Evolutionary conservation across 2,329 filamentous ascomycete genomes (phyloP).

Genomic region (Phialophora macrospora): DNA sequence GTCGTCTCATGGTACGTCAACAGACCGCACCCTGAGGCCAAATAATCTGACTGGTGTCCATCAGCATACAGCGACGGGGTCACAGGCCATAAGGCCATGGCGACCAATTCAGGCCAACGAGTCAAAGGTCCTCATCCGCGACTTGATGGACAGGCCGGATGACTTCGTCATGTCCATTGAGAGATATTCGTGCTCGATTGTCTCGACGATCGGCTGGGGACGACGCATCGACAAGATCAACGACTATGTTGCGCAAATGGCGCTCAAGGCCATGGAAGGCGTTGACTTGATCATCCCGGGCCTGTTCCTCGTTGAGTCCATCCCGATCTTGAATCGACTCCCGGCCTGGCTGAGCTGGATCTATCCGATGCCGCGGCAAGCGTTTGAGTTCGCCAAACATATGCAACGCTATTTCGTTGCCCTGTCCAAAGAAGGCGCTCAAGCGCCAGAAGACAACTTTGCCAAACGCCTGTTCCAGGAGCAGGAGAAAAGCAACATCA

Average conservation of each 20-base stretch:
- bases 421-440: constrained; percentile 56
- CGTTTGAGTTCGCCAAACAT: constrained; percentile 48
- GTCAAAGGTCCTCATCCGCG: constrained; percentile 59
- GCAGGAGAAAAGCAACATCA: constrained; percentile 53
- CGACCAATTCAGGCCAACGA: constrained; percentile 63
- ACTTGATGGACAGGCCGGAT: constrained; percentile 44
- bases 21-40: not conserved
- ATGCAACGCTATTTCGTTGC: constrained; percentile 59
- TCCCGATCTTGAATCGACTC: constrained; percentile 51
- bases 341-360: constrained; percentile 47
- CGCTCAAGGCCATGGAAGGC: constrained; percentile 32
- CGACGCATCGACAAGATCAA: constrained; percentile 49
- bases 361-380: constrained; percentile 20
- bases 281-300: constrained; percentile 35
- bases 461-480: constrained; percentile 57
- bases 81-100: constrained; percentile 61
- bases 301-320: constrained; percentile 31
- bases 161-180: constrained; percentile 49
- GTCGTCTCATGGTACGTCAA: constrained; percentile 53
- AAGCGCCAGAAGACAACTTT: constrained; percentile 46
- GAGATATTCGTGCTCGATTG: constrained; percentile 49
- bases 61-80: constrained; percentile 56
- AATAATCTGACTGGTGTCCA: not conserved
- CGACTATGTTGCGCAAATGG: constrained; percentile 54
- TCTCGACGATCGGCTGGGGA: constrained; percentile 50